Conservation (phyloP, 2,329 filamentous ascomycete species). For the Teratosphaeria viscida region DNA sequence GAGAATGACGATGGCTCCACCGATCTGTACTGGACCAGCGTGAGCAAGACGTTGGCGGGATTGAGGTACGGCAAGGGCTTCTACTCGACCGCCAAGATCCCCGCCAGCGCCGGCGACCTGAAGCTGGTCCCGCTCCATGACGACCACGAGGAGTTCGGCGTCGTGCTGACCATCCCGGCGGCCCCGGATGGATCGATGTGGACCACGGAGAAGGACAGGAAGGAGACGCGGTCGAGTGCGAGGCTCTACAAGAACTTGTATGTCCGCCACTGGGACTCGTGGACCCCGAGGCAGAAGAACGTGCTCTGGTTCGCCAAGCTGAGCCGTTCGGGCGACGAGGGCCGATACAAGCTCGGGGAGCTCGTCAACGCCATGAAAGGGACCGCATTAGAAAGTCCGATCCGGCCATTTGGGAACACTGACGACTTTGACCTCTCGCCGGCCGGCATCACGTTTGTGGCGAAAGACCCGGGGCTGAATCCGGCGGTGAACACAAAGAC, state of each 20-base stretch:
- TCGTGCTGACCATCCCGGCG: conserved; percentile 49
- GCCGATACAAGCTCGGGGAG: conserved; percentile 30
- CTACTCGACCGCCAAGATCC: conserved; percentile 33
- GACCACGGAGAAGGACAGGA: conserved; percentile 39
- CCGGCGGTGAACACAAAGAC: conserved; percentile 69
- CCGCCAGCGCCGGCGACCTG: conserved; percentile 39
- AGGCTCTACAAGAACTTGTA: conserved; percentile 41
- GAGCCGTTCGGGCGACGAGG: conserved; percentile 17
- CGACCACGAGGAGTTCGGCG: conserved; percentile 24
- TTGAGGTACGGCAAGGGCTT: conserved; percentile 16
- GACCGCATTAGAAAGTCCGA: conserved; percentile 52
- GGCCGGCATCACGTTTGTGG: conserved; percentile 59
- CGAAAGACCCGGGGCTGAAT: conserved; percentile 62
- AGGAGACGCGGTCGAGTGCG: conserved; percentile 30
- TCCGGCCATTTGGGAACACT: conserved; percentile 67
- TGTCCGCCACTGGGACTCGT: conserved; percentile 45
- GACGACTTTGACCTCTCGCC: conserved; percentile 69
- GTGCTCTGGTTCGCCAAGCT: conserved; percentile 41
- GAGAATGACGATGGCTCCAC: conserved; percentile 33
- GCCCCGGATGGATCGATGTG: conserved; percentile 57
- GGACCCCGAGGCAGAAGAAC: conserved; percentile 39
- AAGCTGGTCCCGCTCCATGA: conserved; percentile 32
- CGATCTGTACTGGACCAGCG: conserved; percentile 12
- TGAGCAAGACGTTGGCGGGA: conserved; percentile 4
- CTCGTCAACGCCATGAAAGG: conserved; percentile 56